Evolutionary conservation across 495 filamentous ascomycete genomes (phyloP), one percentile per base, ranked within the genome.

Genomic region (Podospora didyma): DNA sequence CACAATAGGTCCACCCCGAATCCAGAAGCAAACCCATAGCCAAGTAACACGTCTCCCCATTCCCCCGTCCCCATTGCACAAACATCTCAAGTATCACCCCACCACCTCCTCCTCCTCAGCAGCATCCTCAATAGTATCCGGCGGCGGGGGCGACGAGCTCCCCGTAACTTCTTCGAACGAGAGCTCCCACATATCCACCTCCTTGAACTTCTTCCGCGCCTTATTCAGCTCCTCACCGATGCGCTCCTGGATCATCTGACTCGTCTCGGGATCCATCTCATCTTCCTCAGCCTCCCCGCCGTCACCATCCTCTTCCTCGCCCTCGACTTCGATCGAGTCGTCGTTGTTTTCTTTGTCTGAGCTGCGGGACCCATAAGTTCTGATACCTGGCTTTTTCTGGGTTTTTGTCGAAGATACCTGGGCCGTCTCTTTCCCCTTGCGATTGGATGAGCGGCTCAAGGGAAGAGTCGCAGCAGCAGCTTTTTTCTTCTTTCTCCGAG

Each of bases 141-240:
- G 26, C 9, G 62, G 54, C 16, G 62, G 59, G 12, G 68, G 66
- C 34, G 65, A 65, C 7, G 71, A 75, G 35, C 72, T 70, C 46
- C 67, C 53, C 19, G 62, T 64, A 24, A 74, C 69, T 57, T 73
- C 73, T 63, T 79, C 76, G 54, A 75, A 79, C 34, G 72, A 70
- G 24, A 80, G 59, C 57, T 78, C 69, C 74, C 74, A 80, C 66
- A 71, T 62, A 49, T 80, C 77, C 24, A 80, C 76, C 61, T 79
- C 76, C 61, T 77, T 71, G 28, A 80, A 80, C 67, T 79, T 79
- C 59, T 74, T 71, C n/a, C 58, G 62, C 24, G 75, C 76, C 19
- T 67, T 65, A 59, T 74, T 69, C 44, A 80, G 62, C 70, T 80
- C 77, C 51, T 74, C 70, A 9, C 64, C 55, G 16, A 70, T 44